Percentiles rank a stretch among this genome's conserved stretches.
These are phyloP conservation scores for Pseudogymnoascus sp. DNA, from an alignment of 2,329 filamentous ascomycete species.

Conservation along the genomic window DNA sequence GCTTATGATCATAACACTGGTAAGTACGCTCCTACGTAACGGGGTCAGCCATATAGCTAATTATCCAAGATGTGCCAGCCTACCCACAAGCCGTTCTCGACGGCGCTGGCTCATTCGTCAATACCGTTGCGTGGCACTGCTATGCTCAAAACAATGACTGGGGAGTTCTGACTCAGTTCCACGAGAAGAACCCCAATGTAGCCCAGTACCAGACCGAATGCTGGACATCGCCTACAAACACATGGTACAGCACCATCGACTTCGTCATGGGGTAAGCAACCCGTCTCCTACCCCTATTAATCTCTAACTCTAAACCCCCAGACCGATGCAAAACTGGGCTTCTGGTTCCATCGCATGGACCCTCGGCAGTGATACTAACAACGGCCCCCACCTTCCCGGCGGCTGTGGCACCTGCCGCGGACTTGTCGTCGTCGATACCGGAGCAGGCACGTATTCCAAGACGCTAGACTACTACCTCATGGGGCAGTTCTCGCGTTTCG, in stretches of 20 bases:
- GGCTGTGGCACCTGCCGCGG: slow-evolving; percentile 40
- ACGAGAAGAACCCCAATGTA: slow-evolving; percentile 33
- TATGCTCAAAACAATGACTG: slow-evolving; percentile 23
- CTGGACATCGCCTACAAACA: slow-evolving; percentile 41
- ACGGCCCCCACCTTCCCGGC: slow-evolving; percentile 37
- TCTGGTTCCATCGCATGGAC: slow-evolving; percentile 39
- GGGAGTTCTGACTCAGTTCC: slow-evolving; percentile 30
- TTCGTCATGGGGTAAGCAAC: slow-evolving; percentile 37
- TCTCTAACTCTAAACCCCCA: not conserved
- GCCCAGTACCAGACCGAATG: slow-evolving; percentile 45
- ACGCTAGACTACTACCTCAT: slow-evolving; percentile 48
- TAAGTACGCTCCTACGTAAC: not conserved
- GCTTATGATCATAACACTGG: slow-evolving; percentile 28
- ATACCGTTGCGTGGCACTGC: slow-evolving; percentile 26
- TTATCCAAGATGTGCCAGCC: slow-evolving; percentile 18
- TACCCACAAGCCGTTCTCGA: slow-evolving; percentile 23
- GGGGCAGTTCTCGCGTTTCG: slow-evolving; percentile 44
- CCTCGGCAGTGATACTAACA: slow-evolving; percentile 36
- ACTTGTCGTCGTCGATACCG: slow-evolving; percentile 48
- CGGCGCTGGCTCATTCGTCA: slow-evolving; percentile 17
- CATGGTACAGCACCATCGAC: slow-evolving; percentile 48
- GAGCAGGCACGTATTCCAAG: slow-evolving; percentile 35
- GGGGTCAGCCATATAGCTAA: not conserved
- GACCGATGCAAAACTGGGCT: slow-evolving; percentile 43
- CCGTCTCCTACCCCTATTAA: not conserved